Conservation (phyloP, 2,329 filamentous ascomycete species). For the Dactylellina drechsleri region DNA sequence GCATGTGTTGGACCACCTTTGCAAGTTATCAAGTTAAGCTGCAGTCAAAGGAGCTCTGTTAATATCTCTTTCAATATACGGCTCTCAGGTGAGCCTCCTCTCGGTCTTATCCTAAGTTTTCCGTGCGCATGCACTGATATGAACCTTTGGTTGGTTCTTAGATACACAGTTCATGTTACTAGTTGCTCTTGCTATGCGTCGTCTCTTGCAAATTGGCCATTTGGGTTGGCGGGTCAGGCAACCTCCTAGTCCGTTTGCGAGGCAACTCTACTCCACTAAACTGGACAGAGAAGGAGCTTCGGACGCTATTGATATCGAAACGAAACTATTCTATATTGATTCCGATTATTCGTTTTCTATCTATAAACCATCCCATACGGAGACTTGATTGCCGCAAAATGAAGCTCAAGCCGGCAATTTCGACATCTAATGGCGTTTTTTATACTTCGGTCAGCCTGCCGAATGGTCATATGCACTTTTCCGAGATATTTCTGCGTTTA, state of each 20-base stretch:
- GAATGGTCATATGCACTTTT: slow-evolving; percentile 1
- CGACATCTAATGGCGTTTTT: slow-evolving; percentile 23
- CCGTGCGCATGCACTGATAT: slow-evolving; percentile 12
- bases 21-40: no score
- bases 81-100: no score
- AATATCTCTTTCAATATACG: no score
- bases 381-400: slow-evolving; percentile 45
- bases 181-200: background rate
- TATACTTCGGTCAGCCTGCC: background rate
- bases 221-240: slow-evolving; percentile 39
- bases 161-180: background rate
- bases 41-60: no score
- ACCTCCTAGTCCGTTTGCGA: slow-evolving; percentile 7
- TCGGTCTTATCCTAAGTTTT: background rate
- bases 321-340: slow-evolving; percentile 2
- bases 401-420: slow-evolving; percentile 19
- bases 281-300: slow-evolving; percentile 45
- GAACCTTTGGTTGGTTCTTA: slow-evolving; percentile 33
- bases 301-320: slow-evolving; percentile 31
- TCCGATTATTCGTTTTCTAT: slow-evolving; percentile 28
- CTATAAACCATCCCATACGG: slow-evolving; percentile 33
- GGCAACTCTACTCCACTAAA: slow-evolving; percentile 29
- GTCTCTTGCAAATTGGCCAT: slow-evolving; percentile 44
- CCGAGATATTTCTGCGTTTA: background rate
- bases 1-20: slow-evolving; percentile 3